These are phyloP conservation scores for Cadophora sp. DNA, from an alignment of 2,329 filamentous ascomycete species.

Conservation along the genomic window DNA sequence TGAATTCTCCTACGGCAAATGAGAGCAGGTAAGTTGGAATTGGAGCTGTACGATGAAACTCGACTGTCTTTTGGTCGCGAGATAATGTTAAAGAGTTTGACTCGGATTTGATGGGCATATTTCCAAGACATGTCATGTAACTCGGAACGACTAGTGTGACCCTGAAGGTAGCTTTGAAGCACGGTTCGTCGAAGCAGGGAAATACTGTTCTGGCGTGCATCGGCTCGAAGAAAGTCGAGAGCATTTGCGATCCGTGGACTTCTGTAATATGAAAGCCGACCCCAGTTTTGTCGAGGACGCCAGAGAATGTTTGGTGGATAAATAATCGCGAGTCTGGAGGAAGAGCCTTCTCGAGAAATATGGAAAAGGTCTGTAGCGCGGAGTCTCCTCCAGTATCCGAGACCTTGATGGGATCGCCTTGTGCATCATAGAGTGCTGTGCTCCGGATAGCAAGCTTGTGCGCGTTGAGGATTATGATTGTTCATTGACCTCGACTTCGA, in stretches of 20 bases:
- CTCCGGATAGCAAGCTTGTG: conserved; percentile 67
- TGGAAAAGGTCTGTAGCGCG: conserved; percentile 53
- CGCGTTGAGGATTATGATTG: conserved; percentile 69
- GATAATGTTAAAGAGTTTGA: background rate
- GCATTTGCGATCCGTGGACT: conserved; percentile 67
- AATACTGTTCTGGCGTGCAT: conserved; percentile 70
- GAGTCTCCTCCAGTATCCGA: conserved; percentile 15
- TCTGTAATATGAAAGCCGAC: conserved; percentile 68
- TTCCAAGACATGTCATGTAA: conserved; percentile 71
- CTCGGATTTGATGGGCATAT: conserved; percentile 61
- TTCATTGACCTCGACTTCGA: conserved; percentile 69
- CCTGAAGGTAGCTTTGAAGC: conserved; percentile 72
- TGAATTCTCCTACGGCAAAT: conserved; percentile 73
- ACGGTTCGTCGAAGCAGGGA: conserved; percentile 77
- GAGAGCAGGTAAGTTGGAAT: conserved; percentile 77
- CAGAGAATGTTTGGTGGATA: conserved; percentile 67
- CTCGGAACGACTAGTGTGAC: conserved; percentile 71
- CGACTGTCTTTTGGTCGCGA: conserved; percentile 68
- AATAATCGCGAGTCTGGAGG: conserved; percentile 64
- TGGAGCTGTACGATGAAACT: conserved; percentile 70
- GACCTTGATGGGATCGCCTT: conserved; percentile 12
- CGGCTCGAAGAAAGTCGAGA: conserved; percentile 75
- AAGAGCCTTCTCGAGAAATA: conserved; percentile 65
- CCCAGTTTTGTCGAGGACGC: conserved; percentile 56
- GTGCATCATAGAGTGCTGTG: conserved; percentile 24